phyloP scores from a whole-genome alignment of 106 monocot genomes.

The Acanthochlamys bracteata region DNA sequence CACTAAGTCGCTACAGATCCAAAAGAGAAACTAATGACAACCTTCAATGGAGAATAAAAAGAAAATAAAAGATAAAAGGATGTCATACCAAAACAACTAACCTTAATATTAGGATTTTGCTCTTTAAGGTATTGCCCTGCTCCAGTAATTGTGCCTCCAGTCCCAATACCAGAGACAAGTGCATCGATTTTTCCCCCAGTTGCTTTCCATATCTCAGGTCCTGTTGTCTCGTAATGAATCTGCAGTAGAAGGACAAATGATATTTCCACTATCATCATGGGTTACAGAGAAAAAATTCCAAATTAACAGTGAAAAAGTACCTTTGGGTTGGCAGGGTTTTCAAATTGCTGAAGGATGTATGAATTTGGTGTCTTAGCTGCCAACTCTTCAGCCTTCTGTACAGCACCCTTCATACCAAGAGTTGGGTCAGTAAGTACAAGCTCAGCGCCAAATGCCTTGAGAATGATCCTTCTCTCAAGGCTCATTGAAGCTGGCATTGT shows the following conservation, averaged over 20 bases:
- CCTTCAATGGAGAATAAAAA: not conserved
- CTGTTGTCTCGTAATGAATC: slow-evolving; percentile 56
- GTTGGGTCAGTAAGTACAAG: slow-evolving; percentile 46
- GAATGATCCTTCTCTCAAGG: slow-evolving; percentile 62
- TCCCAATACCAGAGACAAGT: slow-evolving; percentile 30
- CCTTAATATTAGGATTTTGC: slow-evolving; percentile 46
- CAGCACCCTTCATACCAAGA: slow-evolving; percentile 49
- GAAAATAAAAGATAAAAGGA: not conserved
- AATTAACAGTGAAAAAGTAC: slow-evolving; percentile 9
- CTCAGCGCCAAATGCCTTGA: slow-evolving; percentile 66
- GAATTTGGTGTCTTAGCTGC: slow-evolving; percentile 46
- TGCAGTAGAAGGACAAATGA: slow-evolving; percentile 6
- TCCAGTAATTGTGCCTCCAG: slow-evolving; percentile 50
- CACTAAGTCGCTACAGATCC: not conserved
- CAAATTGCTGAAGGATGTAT: slow-evolving; percentile 65
- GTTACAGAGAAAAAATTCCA: not conserved
- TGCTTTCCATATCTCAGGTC: slow-evolving; percentile 56
- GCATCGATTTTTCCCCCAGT: slow-evolving; percentile 48
- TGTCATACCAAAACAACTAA: slow-evolving; percentile 2
- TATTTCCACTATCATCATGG: too few relatives aligned
- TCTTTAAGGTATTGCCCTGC: slow-evolving; percentile 47
- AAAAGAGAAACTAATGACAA: not conserved
- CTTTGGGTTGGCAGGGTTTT: slow-evolving; percentile 58
- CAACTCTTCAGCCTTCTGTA: slow-evolving; percentile 55
- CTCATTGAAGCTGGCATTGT: slow-evolving; percentile 81